A percentile compares a stretch with the other conserved stretches of the same genome.
Evolutionary conservation across 192 early-diverging fungal species (phyloP).

Genomic region (Gonapodya sp.): DNA sequence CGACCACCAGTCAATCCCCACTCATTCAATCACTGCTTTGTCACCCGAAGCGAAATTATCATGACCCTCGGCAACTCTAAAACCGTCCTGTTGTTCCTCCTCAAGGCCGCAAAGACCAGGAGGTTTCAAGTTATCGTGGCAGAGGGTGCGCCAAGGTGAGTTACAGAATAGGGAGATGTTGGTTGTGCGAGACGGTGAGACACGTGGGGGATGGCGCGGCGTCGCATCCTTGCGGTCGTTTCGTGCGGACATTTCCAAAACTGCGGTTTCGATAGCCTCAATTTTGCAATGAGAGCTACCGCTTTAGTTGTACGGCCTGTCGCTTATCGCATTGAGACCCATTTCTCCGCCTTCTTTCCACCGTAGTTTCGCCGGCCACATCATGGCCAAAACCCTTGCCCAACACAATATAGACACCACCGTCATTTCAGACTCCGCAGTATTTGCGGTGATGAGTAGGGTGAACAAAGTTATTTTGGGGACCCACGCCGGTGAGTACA

Average conservation of each 20-base stretch:
- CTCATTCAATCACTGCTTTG: conserved; percentile 5
- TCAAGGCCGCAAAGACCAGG: conserved; percentile 69
- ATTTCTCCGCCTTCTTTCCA: neutral
- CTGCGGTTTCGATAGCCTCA: no score
- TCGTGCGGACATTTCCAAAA: no score
- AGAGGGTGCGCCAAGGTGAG: conserved; percentile 79
- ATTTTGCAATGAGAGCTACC: no score
- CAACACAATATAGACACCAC: conserved; percentile 79
- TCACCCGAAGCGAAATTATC: conserved; percentile 76
- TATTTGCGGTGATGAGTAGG: conserved; percentile 95
- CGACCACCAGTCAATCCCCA: no score
- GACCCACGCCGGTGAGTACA: conserved; percentile 47
- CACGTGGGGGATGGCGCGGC: neutral
- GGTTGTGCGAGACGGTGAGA: neutral
- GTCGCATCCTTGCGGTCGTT: no score
- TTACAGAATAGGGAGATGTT: no score
- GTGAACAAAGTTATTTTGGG: conserved; percentile 96
- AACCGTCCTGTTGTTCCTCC: conserved; percentile 77
- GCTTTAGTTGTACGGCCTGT: no score
- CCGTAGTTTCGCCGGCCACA: conserved; percentile 69
- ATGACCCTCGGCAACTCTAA: conserved; percentile 84
- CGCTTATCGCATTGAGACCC: no score
- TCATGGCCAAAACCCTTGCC: conserved; percentile 65
- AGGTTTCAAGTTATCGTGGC: conserved; percentile 93
- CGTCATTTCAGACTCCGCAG: conserved; percentile 82